Evolutionary conservation across 345 rosid genomes (phyloP).

Genomic region (Sonneratia alba): DNA sequence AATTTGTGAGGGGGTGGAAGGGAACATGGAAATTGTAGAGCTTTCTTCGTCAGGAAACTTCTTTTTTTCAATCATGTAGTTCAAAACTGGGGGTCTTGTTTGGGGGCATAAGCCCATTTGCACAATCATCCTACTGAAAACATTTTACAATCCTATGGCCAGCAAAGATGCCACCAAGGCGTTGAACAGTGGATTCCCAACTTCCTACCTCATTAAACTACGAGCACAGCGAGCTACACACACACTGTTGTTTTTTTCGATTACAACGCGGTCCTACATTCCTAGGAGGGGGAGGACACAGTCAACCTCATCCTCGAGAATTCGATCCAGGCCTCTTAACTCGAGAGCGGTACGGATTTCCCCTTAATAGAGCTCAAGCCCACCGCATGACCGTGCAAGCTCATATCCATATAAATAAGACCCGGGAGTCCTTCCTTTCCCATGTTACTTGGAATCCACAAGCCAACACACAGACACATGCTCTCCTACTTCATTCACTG

Average conservation of each 20-base stretch:
- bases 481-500: conserved; percentile 20
- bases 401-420: conserved; percentile 7
- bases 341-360: background rate
- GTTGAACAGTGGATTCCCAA: background rate
- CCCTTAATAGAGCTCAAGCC: conserved; percentile 9
- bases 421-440: conserved; percentile 2
- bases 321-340: too few relatives aligned
- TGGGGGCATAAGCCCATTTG: too few relatives aligned
- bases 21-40: background rate
- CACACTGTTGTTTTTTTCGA: too few relatives aligned
- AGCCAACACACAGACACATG: conserved; percentile 20
- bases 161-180: conserved; percentile 21
- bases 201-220: background rate
- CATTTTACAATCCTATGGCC: conserved; percentile 25
- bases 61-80: too few relatives aligned
- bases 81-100: too few relatives aligned
- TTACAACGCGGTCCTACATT: too few relatives aligned
- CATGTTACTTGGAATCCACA: conserved; percentile 34
- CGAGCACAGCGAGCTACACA: background rate
- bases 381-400: conserved; percentile 28
- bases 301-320: too few relatives aligned
- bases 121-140: background rate
- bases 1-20: background rate
- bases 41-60: too few relatives aligned
- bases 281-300: too few relatives aligned